These are phyloP conservation scores for Ophiosphaerella korrae DNA, from an alignment of 2,329 filamentous ascomycete species.

Conservation along the genomic window DNA sequence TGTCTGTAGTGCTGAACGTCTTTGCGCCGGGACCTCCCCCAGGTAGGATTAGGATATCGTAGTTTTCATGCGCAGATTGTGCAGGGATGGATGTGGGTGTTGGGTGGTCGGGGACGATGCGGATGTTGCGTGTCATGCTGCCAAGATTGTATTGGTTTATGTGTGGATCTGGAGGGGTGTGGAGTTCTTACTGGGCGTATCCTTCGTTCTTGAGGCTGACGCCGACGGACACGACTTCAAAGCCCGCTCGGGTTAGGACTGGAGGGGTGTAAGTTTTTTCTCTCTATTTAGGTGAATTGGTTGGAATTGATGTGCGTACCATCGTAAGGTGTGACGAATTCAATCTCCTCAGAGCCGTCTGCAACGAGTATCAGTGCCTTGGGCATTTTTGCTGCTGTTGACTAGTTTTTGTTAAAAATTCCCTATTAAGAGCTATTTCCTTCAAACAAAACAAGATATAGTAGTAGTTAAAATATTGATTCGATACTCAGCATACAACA, in stretches of 20 bases:
- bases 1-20: conserved; percentile 32
- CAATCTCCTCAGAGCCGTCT: conserved; percentile 49
- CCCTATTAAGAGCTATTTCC: too few relatives aligned
- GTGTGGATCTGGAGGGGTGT: background rate
- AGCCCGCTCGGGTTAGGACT: conserved; percentile 48
- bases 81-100: conserved; percentile 21
- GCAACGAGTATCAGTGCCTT: conserved; percentile 47
- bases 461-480: too few relatives aligned
- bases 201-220: conserved; percentile 40
- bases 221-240: conserved; percentile 44
- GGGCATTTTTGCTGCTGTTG: conserved; percentile 25
- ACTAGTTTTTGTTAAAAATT: too few relatives aligned
- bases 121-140: conserved; percentile 46
- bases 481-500: background rate
- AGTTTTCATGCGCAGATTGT: conserved; percentile 19
- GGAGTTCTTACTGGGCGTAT: conserved; percentile 31
- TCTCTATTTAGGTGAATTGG: background rate
- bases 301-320: conserved; percentile 23
- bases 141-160: background rate
- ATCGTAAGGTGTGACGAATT: conserved; percentile 49
- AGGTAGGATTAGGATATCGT: conserved; percentile 46
- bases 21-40: conserved; percentile 47
- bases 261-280: background rate
- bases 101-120: conserved; percentile 43
- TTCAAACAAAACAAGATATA: too few relatives aligned